Conservation (phyloP, 78 protist species). For the Guillardia theta region DNA sequence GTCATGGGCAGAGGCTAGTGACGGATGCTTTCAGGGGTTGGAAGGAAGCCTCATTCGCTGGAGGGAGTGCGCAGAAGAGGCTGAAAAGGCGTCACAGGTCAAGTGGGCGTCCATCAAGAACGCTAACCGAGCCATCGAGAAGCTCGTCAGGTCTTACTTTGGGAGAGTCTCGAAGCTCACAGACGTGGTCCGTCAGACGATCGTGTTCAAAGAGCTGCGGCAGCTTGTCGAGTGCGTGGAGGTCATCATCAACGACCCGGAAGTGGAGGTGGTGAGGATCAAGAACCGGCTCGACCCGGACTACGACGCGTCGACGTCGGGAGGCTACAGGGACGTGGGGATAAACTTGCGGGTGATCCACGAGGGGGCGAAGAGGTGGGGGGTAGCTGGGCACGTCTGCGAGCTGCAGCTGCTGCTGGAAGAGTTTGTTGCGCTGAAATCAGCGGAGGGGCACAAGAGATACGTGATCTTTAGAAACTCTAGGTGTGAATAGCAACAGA, state of each 20-base stretch:
- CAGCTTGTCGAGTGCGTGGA: neutral
- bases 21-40: neutral
- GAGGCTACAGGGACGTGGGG: neutral
- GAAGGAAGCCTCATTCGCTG: neutral
- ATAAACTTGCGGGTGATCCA: neutral
- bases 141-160: neutral
- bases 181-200: neutral
- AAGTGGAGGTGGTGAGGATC: neutral
- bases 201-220: neutral
- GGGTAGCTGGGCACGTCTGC: neutral
- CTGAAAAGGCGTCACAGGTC: neutral
- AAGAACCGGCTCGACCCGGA: constrained; percentile 6
- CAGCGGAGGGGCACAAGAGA: neutral
- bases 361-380: neutral
- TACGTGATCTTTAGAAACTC: neutral
- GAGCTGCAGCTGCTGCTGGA: constrained; percentile 1
- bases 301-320: neutral
- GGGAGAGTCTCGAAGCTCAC: neutral
- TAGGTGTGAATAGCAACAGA: no score
- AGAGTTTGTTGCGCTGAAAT: neutral
- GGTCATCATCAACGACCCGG: neutral
- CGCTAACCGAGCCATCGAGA: neutral
- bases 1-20: neutral
- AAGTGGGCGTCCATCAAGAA: neutral
- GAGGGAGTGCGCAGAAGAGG: neutral